A percentile compares a stretch with the other conserved stretches of the same genome.
Evolutionary conservation across 768 basidiomycete genomes (phyloP).

Genomic region (Mrakia hoshinonis): DNA sequence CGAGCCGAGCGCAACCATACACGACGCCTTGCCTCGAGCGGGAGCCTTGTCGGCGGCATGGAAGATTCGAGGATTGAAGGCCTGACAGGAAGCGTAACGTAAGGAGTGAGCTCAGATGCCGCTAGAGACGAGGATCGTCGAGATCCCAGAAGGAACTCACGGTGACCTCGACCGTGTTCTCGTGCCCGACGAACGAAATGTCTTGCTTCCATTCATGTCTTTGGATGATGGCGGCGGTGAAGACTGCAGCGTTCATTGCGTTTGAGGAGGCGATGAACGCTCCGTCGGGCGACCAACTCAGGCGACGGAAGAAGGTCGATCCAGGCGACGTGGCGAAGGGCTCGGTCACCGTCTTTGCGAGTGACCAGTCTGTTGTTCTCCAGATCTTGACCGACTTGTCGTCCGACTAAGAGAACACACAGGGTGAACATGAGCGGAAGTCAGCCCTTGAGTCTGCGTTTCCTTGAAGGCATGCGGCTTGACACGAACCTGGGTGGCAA

Average conservation of each 20-base stretch:
- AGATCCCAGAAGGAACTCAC: constrained; percentile 46
- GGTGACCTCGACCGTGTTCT: constrained; percentile 92
- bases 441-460: too few relatives aligned
- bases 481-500: constrained; percentile 68
- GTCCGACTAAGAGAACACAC: constrained; percentile 56
- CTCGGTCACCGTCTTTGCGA: constrained; percentile 74
- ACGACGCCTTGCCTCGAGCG: constrained; percentile 33
- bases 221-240: constrained; percentile 91
- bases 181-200: constrained; percentile 90
- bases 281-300: constrained; percentile 99
- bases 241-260: constrained; percentile 93
- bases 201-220: constrained; percentile 75
- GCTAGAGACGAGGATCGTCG: background rate
- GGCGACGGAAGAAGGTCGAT: constrained; percentile 82
- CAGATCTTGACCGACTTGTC: constrained; percentile 95
- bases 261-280: constrained; percentile 96
- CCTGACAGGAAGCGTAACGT: constrained; percentile 41
- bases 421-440: too few relatives aligned
- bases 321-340: constrained; percentile 91
- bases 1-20: constrained; percentile 65
- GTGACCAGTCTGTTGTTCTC: constrained; percentile 83
- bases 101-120: background rate
- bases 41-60: constrained; percentile 57
- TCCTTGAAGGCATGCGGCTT: too few relatives aligned
- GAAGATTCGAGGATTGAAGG: constrained; percentile 93